Conservation (phyloP, 176 grass and related monocot genomes). For the Triticum turgidum region DNA sequence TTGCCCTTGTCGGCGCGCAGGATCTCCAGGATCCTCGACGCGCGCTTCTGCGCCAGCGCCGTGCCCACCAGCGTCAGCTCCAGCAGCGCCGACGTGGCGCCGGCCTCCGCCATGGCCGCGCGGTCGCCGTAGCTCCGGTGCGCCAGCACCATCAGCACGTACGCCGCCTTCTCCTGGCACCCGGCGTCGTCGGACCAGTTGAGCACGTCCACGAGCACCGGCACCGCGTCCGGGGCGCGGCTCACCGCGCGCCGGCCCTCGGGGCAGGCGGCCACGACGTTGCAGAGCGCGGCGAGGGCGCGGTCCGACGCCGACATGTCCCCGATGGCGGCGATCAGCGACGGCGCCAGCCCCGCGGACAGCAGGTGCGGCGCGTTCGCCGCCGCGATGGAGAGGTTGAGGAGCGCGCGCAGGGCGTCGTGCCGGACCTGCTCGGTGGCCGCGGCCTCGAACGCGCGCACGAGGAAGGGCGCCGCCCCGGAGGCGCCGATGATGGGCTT, state of each 20-base stretch:
- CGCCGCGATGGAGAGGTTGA: slow-evolving; percentile 79
- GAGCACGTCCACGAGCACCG: slow-evolving; percentile 69
- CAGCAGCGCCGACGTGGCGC: slow-evolving; percentile 65
- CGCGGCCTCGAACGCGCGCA: slow-evolving; percentile 41
- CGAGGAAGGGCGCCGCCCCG: slow-evolving; percentile 55
- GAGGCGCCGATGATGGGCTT: slow-evolving; percentile 82
- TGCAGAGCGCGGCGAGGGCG: slow-evolving; percentile 71
- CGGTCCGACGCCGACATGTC: slow-evolving; percentile 50
- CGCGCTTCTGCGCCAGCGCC: slow-evolving; percentile 85
- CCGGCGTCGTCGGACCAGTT: slow-evolving; percentile 67
- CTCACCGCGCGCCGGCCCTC: slow-evolving; percentile 69
- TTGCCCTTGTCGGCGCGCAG: slow-evolving; percentile 81
- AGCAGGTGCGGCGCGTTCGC: slow-evolving; percentile 63
- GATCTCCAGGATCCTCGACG: slow-evolving; percentile 81
- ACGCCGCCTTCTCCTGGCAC: slow-evolving; percentile 89
- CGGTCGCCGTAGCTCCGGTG: slow-evolving; percentile 69
- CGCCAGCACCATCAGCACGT: slow-evolving; percentile 94
- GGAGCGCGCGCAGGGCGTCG: slow-evolving; percentile 77
- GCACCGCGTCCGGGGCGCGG: slow-evolving; percentile 50
- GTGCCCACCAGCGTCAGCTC: slow-evolving; percentile 90
- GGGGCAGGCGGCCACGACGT: slow-evolving; percentile 57
- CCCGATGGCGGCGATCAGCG: slow-evolving; percentile 45
- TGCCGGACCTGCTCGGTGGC: slow-evolving; percentile 38
- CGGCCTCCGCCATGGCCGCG: slow-evolving; percentile 62
- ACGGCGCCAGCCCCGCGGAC: slow-evolving; percentile 49